These are phyloP conservation scores for Didymella arachidicola DNA, from an alignment of 2,329 filamentous ascomycete genomes.

Conservation along the genomic window DNA sequence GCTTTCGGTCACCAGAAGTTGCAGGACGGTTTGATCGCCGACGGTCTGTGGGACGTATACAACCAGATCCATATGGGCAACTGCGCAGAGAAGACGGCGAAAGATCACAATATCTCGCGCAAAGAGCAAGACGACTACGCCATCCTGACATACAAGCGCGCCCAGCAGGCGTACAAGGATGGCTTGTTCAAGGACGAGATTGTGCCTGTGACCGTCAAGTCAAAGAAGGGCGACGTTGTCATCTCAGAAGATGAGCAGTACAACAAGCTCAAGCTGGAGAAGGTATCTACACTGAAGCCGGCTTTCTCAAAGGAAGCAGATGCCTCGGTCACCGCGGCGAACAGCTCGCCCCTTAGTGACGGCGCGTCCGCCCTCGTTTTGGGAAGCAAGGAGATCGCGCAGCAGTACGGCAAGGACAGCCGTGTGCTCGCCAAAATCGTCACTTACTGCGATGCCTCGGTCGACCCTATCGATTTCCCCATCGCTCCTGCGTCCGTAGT, in stretches of 20 bases:
- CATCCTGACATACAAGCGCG: constrained; percentile 85
- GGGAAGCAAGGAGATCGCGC: constrained; percentile 79
- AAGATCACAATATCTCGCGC: constrained; percentile 80
- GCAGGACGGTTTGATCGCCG: constrained; percentile 92
- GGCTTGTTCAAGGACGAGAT: constrained; percentile 90
- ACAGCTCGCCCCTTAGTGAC: constrained; percentile 93
- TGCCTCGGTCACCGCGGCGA: constrained; percentile 93
- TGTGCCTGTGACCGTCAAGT: constrained; percentile 82
- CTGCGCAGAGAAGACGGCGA: constrained; percentile 93
- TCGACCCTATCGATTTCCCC: constrained; percentile 90
- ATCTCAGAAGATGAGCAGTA: constrained; percentile 89
- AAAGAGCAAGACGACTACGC: constrained; percentile 92
- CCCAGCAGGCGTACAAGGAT: constrained; percentile 86
- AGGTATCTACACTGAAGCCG: constrained; percentile 84
- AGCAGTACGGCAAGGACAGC: constrained; percentile 78
- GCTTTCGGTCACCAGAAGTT: constrained; percentile 87
- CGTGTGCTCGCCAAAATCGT: constrained; percentile 88
- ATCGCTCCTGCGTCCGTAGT: constrained; percentile 92
- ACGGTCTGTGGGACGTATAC: constrained; percentile 95
- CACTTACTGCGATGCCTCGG: constrained; percentile 85
- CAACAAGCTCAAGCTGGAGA: constrained; percentile 84
- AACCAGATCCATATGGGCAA: constrained; percentile 98
- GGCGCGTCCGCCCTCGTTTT: constrained; percentile 90
- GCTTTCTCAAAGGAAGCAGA: constrained; percentile 90
- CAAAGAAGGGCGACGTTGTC: constrained; percentile 78